Evolutionary conservation across 495 filamentous ascomycete species (phyloP).

Genomic region (Penicillium roqueforti): DNA sequence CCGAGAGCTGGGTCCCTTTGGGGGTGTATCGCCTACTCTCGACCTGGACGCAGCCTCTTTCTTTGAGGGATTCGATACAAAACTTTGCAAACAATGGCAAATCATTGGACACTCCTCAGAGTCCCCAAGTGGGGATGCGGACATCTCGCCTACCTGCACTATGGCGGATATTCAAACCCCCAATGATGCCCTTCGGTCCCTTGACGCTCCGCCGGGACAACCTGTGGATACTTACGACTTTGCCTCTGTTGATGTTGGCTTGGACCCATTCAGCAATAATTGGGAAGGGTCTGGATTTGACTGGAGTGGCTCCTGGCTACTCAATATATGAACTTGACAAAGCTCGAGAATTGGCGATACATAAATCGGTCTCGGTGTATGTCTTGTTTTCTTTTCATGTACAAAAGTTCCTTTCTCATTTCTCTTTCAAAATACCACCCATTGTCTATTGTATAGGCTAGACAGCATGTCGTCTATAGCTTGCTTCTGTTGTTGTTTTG

Average conservation of each 20-base stretch:
- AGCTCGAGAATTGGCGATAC: background rate
- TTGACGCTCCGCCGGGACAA: constrained; percentile 14
- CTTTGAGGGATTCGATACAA: constrained; percentile 27
- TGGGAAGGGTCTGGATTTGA: constrained; percentile 32
- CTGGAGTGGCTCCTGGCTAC: constrained; percentile 29
- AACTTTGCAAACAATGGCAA: constrained; percentile 27
- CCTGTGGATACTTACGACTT: constrained; percentile 11
- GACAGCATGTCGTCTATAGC: constrained; percentile 7
- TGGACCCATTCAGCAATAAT: constrained; percentile 22
- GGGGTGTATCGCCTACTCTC: constrained; percentile 15
- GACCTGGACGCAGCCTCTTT: constrained; percentile 23
- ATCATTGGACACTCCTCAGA: constrained; percentile 22
- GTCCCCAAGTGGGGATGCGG: background rate
- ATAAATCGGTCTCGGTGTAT: background rate
- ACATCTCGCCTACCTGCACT: constrained; percentile 14
- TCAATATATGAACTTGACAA: constrained; percentile 13
- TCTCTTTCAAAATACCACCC: background rate
- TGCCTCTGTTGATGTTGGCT: constrained; percentile 15
- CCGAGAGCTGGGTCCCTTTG: constrained; percentile 22
- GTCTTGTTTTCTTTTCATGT: background rate
- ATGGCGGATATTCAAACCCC: constrained; percentile 22
- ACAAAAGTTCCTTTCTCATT: background rate
- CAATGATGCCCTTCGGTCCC: constrained; percentile 4
- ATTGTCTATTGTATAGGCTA: background rate
- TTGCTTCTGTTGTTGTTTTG: constrained; percentile 4